A percentile compares a stretch with the other conserved stretches of the same genome.
Evolutionary conservation across 495 filamentous ascomycete species (phyloP).

Genomic region (Penicillium canescens): DNA sequence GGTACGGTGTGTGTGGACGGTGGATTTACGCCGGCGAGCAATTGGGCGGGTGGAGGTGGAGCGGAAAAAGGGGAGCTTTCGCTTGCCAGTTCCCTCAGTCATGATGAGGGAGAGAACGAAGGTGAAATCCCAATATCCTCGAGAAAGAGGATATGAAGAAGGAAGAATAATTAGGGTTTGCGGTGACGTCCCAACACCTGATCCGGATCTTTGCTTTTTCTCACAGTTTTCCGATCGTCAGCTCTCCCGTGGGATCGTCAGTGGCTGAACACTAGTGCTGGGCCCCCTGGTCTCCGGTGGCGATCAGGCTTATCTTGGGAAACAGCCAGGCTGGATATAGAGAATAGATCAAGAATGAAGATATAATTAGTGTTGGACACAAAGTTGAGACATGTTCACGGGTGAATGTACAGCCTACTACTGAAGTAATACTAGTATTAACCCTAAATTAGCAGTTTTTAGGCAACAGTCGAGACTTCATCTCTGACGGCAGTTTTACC

Average conservation of each 20-base stretch:
- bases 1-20: constrained; percentile 41
- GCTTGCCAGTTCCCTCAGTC: constrained; percentile 19
- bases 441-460: too few species aligned
- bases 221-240: constrained; percentile 2
- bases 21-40: constrained; percentile 29
- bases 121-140: constrained; percentile 11
- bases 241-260: constrained; percentile 19
- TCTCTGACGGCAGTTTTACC: neutral
- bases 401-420: too few species aligned
- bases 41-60: constrained; percentile 21
- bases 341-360: too few species aligned
- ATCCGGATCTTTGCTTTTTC: neutral
- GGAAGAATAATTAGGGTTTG: neutral
- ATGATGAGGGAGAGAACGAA: neutral
- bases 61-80: constrained; percentile 35
- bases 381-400: too few species aligned
- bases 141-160: neutral
- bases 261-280: constrained; percentile 20
- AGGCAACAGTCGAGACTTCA: too few species aligned
- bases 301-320: constrained; percentile 4
- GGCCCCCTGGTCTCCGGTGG: neutral
- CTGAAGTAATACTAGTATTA: too few species aligned
- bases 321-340: too few species aligned
- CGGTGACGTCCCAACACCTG: constrained; percentile 5
- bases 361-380: too few species aligned